Conservation (phyloP, 2,329 filamentous ascomycete species). For the Hysterium pulicare region DNA sequence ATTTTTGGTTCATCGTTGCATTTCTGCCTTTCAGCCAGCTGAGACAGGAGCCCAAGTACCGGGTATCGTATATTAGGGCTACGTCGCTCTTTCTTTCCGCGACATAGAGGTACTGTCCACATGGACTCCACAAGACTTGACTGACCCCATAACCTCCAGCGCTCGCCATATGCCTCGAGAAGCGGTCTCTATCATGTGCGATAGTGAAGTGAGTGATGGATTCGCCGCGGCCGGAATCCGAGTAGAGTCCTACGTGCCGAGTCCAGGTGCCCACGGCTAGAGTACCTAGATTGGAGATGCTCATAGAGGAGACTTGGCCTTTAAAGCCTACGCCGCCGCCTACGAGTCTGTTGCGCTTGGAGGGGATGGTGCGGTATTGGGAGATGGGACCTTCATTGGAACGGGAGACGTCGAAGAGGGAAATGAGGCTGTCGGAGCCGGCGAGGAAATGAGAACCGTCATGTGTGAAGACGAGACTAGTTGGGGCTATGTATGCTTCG, state of each 20-base stretch:
- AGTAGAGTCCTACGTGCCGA: conserved; percentile 56
- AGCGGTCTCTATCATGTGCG: conserved; percentile 7
- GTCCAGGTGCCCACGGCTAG: conserved; percentile 57
- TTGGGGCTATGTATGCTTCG: conserved; percentile 54
- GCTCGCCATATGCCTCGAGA: conserved; percentile 12
- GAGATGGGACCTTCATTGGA: conserved; percentile 45
- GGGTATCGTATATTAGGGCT: conserved; percentile 57
- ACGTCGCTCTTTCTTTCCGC: conserved; percentile 56
- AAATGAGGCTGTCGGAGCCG: conserved; percentile 53
- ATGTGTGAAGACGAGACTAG: conserved; percentile 53
- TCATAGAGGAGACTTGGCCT: conserved; percentile 54
- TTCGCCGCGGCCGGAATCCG: conserved; percentile 46
- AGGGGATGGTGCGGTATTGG: conserved; percentile 45
- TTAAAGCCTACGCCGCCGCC: conserved; percentile 51
- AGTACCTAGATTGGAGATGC: conserved; percentile 46
- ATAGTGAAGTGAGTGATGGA: conserved; percentile 52
- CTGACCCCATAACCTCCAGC: conserved; percentile 53
- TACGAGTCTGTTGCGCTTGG: conserved; percentile 40
- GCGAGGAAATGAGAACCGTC: conserved; percentile 54
- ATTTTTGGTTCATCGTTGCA: conserved; percentile 52
- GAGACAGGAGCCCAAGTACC: conserved; percentile 51
- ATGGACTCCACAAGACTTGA: conserved; percentile 55
- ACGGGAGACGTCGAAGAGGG: conserved; percentile 54
- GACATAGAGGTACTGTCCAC: conserved; percentile 57
- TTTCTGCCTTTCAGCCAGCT: conserved; percentile 45